Conservation (phyloP, 2,329 filamentous ascomycete genomes). For the Diaporthe citri region DNA sequence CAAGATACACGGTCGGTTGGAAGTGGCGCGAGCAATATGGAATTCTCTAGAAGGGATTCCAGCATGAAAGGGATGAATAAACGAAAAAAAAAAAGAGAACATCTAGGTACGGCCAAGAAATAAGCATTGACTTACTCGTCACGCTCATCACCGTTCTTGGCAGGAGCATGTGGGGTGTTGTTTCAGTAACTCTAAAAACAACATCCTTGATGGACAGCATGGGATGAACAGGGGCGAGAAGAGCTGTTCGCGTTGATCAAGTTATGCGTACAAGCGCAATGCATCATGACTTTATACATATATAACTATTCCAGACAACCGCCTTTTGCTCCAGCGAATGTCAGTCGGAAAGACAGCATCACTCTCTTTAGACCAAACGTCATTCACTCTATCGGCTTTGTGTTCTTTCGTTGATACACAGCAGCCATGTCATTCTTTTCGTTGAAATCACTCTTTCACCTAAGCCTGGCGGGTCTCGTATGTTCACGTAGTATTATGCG, state of each 20-base stretch:
- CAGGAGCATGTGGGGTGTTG: not conserved
- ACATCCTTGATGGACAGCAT: not conserved
- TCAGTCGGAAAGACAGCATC: not conserved
- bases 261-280: not conserved
- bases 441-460: not conserved
- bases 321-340: not conserved
- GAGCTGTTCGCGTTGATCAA: not conserved
- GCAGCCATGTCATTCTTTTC: not conserved
- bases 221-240: not conserved
- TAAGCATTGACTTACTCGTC: conserved; percentile 2
- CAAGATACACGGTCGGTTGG: not conserved
- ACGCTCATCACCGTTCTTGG: conserved; percentile 8
- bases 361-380: not conserved
- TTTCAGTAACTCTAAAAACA: conserved; percentile 11
- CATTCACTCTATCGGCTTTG: not conserved
- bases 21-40: not conserved
- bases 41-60: not conserved
- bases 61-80: not conserved
- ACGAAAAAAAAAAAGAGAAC: not conserved
- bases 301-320: not conserved
- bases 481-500: not conserved
- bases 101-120: not conserved
- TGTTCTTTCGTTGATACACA: not conserved
- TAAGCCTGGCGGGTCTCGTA: not conserved
- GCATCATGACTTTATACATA: not conserved